Percentiles rank a stretch among this genome's conserved stretches.
Evolutionary conservation across 192 early-diverging fungal genomes (phyloP).

Genomic region (Coemansia sp.): DNA sequence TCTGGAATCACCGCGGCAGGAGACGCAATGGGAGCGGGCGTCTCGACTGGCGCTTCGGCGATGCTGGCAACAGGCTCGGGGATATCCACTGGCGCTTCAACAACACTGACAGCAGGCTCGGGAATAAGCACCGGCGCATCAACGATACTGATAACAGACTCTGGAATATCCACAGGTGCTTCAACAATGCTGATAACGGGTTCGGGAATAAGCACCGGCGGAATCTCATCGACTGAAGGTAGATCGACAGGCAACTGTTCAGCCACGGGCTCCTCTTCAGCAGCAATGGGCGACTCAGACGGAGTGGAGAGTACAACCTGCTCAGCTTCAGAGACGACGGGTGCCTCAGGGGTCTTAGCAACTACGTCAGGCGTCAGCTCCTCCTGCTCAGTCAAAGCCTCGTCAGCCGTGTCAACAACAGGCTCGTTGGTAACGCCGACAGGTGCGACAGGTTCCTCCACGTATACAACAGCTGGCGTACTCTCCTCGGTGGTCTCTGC

Average conservation of each 20-base stretch:
- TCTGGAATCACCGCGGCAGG: background rate
- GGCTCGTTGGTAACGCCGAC: background rate
- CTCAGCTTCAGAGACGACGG: background rate
- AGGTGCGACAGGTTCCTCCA: background rate
- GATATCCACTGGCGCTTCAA: background rate
- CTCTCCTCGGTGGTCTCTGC: background rate
- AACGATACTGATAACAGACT: background rate
- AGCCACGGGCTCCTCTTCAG: background rate
- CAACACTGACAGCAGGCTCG: background rate
- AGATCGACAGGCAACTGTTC: background rate
- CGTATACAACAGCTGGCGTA: background rate
- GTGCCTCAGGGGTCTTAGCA: background rate
- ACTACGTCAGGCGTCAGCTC: background rate
- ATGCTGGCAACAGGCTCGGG: background rate
- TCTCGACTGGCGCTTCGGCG: constrained; percentile 5
- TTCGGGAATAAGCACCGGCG: constrained; percentile 1
- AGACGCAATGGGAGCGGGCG: background rate
- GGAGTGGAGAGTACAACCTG: background rate
- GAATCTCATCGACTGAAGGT: background rate
- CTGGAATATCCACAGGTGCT: background rate
- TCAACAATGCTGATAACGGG: constrained; percentile 9
- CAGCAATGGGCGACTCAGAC: background rate
- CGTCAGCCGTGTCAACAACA: constrained; percentile 8
- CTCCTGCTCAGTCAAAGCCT: background rate
- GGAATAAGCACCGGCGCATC: background rate